A percentile compares a stretch with the other conserved stretches of the same genome.
Evolutionary conservation across 1,284 basidiomycete genomes (phyloP).

Genomic region (Thecaphora frezii): DNA sequence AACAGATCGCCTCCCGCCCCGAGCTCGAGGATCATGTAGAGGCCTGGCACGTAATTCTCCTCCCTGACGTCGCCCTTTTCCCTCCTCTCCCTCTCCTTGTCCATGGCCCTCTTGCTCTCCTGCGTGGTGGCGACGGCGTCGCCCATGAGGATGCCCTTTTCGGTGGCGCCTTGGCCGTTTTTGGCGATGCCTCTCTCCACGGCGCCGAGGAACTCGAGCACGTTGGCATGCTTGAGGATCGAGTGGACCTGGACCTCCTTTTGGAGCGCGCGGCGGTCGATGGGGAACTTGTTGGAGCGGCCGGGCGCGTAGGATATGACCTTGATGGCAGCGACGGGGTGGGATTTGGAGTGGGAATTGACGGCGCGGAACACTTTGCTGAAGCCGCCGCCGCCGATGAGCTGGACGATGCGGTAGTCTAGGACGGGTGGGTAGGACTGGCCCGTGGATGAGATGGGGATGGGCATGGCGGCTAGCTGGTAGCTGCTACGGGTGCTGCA

Average conservation of each 20-base stretch:
- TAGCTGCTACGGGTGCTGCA: too few species aligned
- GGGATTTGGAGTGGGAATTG: conserved; percentile 31
- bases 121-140: conserved; percentile 61
- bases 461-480: conserved; percentile 27
- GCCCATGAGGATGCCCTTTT: conserved; percentile 34
- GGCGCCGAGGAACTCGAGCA: conserved; percentile 81
- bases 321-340: conserved; percentile 55
- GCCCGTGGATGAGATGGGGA: conserved; percentile 54
- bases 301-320: conserved; percentile 54
- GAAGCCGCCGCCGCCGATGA: conserved; percentile 57
- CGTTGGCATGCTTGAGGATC: conserved; percentile 75
- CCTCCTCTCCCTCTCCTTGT: conserved; percentile 35
- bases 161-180: conserved; percentile 27
- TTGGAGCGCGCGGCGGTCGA: conserved; percentile 61
- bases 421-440: conserved; percentile 50
- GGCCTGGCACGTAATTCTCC: conserved; percentile 60
- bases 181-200: conserved; percentile 44
- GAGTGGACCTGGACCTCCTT: conserved; percentile 92
- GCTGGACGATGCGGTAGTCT: conserved; percentile 54
- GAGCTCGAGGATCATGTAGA: conserved; percentile 90
- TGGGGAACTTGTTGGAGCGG: conserved; percentile 44
- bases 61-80: conserved; percentile 14
- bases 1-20: conserved; percentile 94
- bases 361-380: conserved; percentile 54
- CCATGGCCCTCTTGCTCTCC: conserved; percentile 62